phyloP scores from a whole-genome alignment of 176 grass and related monocot genomes.

The Eleusine coracana region DNA sequence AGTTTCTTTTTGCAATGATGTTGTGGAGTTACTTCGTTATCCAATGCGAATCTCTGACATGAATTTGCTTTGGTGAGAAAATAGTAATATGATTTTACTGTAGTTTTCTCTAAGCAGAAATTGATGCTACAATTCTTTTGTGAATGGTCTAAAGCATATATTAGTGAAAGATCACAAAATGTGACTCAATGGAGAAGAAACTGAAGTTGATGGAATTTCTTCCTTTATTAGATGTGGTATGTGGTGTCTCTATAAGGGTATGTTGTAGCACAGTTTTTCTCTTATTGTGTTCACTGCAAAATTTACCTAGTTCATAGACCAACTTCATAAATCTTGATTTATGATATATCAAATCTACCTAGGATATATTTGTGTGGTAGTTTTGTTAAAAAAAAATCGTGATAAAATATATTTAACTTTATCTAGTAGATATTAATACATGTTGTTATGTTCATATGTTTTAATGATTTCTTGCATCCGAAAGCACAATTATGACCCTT shows the following conservation, averaged over 20 bases:
- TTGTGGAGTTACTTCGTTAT: conserved; percentile 24
- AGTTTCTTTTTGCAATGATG: neutral
- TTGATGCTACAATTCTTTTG: neutral
- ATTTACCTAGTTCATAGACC: neutral
- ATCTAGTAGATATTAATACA: neutral
- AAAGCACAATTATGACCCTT: neutral
- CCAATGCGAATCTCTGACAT: neutral
- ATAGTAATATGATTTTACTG: neutral
- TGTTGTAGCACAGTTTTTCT: neutral
- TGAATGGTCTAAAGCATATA: conserved; percentile 16
- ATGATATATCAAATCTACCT: neutral
- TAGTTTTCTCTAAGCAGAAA: neutral
- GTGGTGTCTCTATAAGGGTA: neutral
- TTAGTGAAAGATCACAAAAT: conserved; percentile 17
- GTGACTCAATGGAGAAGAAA: neutral
- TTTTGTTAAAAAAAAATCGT: neutral
- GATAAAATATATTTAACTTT: neutral
- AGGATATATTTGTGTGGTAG: neutral
- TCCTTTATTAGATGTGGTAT: neutral
- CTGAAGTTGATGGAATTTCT: conserved; percentile 1
- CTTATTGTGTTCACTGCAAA: neutral
- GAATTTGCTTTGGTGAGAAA: neutral
- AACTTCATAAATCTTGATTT: neutral
- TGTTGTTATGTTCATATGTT: neutral
- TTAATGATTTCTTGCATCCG: neutral